Base-by-base conservation (phyloP, 1,284 basidiomycete genomes). In the Stygiomarasmius scandens region DNA sequence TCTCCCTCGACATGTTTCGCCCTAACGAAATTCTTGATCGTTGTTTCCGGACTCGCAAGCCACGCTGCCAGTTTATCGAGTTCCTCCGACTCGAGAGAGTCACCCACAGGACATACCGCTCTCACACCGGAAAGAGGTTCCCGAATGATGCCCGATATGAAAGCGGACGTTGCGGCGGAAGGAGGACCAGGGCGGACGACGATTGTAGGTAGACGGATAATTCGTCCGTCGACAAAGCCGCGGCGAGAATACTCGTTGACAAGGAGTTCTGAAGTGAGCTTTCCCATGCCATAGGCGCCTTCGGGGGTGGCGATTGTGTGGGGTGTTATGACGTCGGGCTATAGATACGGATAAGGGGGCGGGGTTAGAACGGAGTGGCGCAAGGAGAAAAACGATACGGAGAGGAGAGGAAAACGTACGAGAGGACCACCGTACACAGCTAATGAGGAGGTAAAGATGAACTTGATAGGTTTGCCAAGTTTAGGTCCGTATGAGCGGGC, bases 351-450 rank as follows among this genome's bases (percentile, higher is more conserved):
- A 5, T 41, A 41, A 43, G 22, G 9, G 29, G 6, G 29, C 12
- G 29, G 6, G 12, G 54, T 10, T 49, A 2, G 20, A 24, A 4
- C 38, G 25, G 20, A 20, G 1, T 24, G 27, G 19, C 25, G 24
- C 9, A 24, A 41, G 32, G 29, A 9, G 6, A 24, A 20, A 44
- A 24, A 2, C 22, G 8, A 8, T 2, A 14, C 22, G 1, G 27
- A 20, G 23, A 41, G 11, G 20, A 27, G 19, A 23, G 2, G 2
- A 12, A 16, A 11, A 61, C 71, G 41, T 58, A 82, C 81, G 54
- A 85, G 74, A 49, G 80, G 79, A 1, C 85, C 84, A 52, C 85
- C 85, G 62, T 86, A 87, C 0, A 89, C 84, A 2, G 85, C 85
- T 16, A 86, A 70, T 20, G 81, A 82, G 0, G 84, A 86, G 0